phyloP scores from a whole-genome alignment of 495 filamentous ascomycete species.

The Mytilinidion resinicola region DNA sequence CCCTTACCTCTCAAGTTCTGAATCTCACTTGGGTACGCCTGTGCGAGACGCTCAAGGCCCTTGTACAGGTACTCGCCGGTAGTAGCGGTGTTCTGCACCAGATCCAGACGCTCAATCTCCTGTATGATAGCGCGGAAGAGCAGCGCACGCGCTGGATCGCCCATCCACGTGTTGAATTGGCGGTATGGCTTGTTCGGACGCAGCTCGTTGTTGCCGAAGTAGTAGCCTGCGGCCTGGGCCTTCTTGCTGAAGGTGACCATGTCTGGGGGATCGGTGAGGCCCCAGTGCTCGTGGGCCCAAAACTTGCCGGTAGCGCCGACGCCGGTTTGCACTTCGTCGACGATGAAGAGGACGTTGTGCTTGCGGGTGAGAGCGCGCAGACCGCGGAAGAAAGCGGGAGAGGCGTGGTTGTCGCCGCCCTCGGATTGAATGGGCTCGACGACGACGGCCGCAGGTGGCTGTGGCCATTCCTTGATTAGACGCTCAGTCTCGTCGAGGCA shows the following conservation, averaged over 20 bases:
- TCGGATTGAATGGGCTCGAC: conserved; percentile 98
- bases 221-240: conserved; percentile 96
- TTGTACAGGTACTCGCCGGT: conserved; percentile 80
- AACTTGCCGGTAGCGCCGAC: conserved; percentile 93
- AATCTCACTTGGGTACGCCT: conserved; percentile 76
- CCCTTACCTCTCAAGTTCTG: conserved; percentile 88
- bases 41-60: conserved; percentile 60
- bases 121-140: conserved; percentile 89
- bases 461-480: conserved; percentile 73
- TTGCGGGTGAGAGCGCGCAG: conserved; percentile 81
- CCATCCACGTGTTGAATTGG: conserved; percentile 99
- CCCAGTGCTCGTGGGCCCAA: conserved; percentile 99
- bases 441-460: conserved; percentile 83
- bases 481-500: conserved; percentile 86
- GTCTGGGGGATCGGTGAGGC: conserved; percentile 75
- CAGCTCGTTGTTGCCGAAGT: conserved; percentile 79
- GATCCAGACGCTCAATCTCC: conserved; percentile 73
- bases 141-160: conserved; percentile 83
- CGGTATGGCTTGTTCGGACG: conserved; percentile 99
- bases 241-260: conserved; percentile 99
- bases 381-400: conserved; percentile 83
- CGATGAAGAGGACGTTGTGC: conserved; percentile 84
- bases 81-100: conserved; percentile 73
- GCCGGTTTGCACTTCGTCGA: conserved; percentile 97
- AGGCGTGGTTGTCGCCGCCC: conserved; percentile 97